These are phyloP conservation scores for Rhodotorula sp. DNA, from an alignment of 1,284 basidiomycete species.

Conservation along the genomic window DNA sequence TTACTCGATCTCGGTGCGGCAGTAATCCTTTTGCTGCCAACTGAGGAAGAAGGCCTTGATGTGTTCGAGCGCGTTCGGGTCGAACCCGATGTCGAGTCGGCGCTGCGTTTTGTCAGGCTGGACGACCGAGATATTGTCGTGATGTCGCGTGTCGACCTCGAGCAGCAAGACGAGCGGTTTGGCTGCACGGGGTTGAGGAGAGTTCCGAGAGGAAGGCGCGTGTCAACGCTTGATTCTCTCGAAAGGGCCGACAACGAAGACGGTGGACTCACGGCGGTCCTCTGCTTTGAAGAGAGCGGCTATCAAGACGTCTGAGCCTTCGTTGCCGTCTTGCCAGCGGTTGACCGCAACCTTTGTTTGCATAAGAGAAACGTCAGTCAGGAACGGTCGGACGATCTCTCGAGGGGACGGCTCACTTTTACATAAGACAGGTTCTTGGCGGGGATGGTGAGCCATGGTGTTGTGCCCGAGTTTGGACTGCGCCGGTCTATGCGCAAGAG, in stretches of 20 bases:
- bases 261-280: not conserved
- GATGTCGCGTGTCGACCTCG: not conserved
- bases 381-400: not conserved
- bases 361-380: too few species aligned
- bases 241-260: too few species aligned
- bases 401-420: not conserved
- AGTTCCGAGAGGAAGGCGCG: not conserved
- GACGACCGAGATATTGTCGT: too few species aligned
- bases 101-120: not conserved
- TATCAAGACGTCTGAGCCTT: slow-evolving; percentile 1
- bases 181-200: not conserved
- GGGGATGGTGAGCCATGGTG: not conserved
- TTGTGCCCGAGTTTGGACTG: not conserved
- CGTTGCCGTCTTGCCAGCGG: not conserved
- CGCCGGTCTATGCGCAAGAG: not conserved
- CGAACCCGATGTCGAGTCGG: not conserved
- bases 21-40: not conserved
- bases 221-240: too few species aligned
- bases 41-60: not conserved
- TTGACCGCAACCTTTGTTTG: not conserved
- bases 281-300: not conserved
- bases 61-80: not conserved
- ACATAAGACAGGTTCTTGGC: not conserved
- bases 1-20: slow-evolving; percentile 3
- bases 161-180: not conserved